Percentiles rank a stretch among this genome's conserved stretches.
These are phyloP conservation scores for Hypoxylon sp. DNA, from an alignment of 2,329 filamentous ascomycete genomes.

Conservation along the genomic window DNA sequence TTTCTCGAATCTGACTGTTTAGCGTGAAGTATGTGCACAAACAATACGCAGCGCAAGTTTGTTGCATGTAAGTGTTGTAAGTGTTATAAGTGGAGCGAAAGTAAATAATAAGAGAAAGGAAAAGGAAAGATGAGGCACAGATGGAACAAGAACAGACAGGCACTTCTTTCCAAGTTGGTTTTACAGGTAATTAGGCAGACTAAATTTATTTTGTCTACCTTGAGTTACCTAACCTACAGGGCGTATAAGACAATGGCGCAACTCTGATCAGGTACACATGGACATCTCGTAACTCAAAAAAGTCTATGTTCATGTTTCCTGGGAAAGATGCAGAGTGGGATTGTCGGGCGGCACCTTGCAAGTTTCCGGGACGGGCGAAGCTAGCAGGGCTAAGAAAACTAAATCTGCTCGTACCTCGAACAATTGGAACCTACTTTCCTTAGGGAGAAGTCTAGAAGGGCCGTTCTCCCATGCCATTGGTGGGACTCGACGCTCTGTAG, in stretches of 20 bases:
- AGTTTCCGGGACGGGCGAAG: slow-evolving; percentile 15
- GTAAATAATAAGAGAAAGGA: neutral
- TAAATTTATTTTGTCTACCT: neutral
- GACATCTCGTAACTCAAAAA: slow-evolving; percentile 19
- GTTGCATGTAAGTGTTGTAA: no score
- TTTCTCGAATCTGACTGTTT: slow-evolving; percentile 25
- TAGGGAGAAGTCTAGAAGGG: slow-evolving; percentile 31
- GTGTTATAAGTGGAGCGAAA: slow-evolving; percentile 13
- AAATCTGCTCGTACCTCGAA: slow-evolving; percentile 16
- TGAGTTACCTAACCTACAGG: neutral
- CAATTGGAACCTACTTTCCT: slow-evolving; percentile 21
- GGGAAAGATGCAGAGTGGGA: slow-evolving; percentile 2
- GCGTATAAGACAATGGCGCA: no score
- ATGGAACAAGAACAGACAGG: neutral
- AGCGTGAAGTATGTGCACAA: no score
- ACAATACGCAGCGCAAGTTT: no score
- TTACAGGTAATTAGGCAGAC: no score
- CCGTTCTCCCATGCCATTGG: slow-evolving; percentile 24
- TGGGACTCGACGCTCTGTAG: slow-evolving; percentile 10
- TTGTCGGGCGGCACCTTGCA: slow-evolving; percentile 3
- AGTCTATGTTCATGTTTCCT: slow-evolving; percentile 7
- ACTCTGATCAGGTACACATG: slow-evolving; percentile 20
- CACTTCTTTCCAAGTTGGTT: neutral
- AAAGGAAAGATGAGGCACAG: no score
- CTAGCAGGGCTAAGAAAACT: slow-evolving; percentile 19